Evolutionary conservation across 306 rosid species (phyloP), one percentile per base, ranked within the genome.

Genomic region (Arachis stenosperma): DNA sequence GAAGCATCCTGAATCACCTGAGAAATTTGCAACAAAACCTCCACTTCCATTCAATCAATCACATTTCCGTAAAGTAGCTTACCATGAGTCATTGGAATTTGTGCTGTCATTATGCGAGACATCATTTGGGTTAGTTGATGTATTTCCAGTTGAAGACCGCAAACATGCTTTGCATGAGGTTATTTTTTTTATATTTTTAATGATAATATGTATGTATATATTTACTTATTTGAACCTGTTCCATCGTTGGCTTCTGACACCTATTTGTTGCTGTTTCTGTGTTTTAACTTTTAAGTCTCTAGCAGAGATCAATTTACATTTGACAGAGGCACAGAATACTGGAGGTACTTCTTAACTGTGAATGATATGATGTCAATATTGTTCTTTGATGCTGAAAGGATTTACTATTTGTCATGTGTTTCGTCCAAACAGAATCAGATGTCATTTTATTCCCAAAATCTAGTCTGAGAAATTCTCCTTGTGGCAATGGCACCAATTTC

Each of bases 131-230:
- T 86, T 93, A 79, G 98, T 93, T 80, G 98, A 93, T 80, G 86
- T 93, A 75, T 93, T 90, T 87, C 97, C 98, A 70, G 66, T 89
- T 82, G 97, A 93, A 84, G 97, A 93, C 81, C 98, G 98, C 69
- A 93, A 89, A 70, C 77, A 75, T 83, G 92, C 96, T 70, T 90
- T 93, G 67, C 75, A 79, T 79, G 97, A 93, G 98, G 98, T 93
- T 79, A 69, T 74, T 78, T 81, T 74, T 37, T 51, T 69, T 11
- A 57, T 50, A 79, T 54, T 47, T 70, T 64, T 75, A 29, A 64
- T 55, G 57, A 48, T 50, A 51, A 36, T 69, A 50, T 69, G 50
- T 2, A 64, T 54, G 9, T 72, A 56, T 69, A 39, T 65, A n/a
- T 22, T 22, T 50, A 42, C n/a, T 9, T 75, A 37, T 61, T 71